These are phyloP conservation scores for Candida boleticola DNA, from an alignment of 805 yeast species.

Conservation along the genomic window DNA sequence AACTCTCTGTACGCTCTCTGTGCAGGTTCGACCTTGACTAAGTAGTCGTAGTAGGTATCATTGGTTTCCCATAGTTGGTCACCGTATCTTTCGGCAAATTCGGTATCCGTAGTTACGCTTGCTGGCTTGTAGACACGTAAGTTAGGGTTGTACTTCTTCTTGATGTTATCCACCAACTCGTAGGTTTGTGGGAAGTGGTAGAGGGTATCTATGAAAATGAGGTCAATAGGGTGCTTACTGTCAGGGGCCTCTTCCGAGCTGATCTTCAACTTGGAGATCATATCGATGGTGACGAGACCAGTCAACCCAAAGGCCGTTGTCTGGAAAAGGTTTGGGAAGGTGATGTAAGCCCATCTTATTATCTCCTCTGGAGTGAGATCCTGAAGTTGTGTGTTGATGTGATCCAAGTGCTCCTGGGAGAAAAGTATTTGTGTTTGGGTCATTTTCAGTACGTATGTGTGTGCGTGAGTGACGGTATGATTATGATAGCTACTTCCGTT, in stretches of 20 bases:
- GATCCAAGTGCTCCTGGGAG: conserved; percentile 55
- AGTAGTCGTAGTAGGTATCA: conserved; percentile 76
- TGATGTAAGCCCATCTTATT: conserved; percentile 76
- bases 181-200: conserved; percentile 95
- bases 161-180: conserved; percentile 62
- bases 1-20: conserved; percentile 77
- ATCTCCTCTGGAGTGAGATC: conserved; percentile 65
- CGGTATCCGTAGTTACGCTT: conserved; percentile 53
- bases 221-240: conserved; percentile 49
- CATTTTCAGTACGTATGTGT: no score
- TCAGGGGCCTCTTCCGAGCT: conserved; percentile 2
- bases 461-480: no score
- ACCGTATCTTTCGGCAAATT: conserved; percentile 69
- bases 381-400: conserved; percentile 63
- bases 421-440: conserved; percentile 20
- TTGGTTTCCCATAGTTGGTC: conserved; percentile 79
- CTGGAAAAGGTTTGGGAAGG: conserved; percentile 80
- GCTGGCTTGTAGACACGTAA: conserved; percentile 69
- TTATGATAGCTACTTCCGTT: no score
- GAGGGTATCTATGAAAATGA: conserved; percentile 85
- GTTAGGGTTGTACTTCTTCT: conserved; percentile 51
- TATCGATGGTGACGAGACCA: conserved; percentile 84
- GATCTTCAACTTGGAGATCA: conserved; percentile 56
- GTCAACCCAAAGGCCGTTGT: conserved; percentile 95
- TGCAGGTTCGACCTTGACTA: conserved; percentile 91